Base-by-base conservation (phyloP, 306 rosid genomes). In the Geum urbanum region DNA sequence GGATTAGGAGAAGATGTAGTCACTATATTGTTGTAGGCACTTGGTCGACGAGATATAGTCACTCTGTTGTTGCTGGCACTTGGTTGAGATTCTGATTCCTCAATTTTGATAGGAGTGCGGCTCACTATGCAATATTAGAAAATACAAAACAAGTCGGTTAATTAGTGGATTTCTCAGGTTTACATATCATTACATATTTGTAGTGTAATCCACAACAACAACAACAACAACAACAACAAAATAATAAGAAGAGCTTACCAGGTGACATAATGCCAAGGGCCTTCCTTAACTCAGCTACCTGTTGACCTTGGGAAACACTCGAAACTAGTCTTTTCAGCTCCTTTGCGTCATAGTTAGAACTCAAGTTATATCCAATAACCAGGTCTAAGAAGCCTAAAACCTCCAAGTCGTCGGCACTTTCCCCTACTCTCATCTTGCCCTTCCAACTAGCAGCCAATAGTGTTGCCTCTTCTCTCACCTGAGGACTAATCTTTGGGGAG, bases 321-420 rank as follows among this genome's bases (percentile, higher is more conserved):
- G 63, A 44, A 20, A 82, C 59, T 63, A 82, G 82, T 57, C 45
- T 35, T 1, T 53, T 53, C 19, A 87, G 67, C 69, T 84, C 89
- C 37, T 65, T 72, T 8, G 51, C 63, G 59, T 70, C 49, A 20
- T 81, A 86, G 27, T 19, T 64, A 45, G 82, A 78, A 37, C 73
- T 66, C 76, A 87, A 53, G 40, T 48, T 59, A 55, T 66, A 87
- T 16, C 68, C 53, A 69, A 81, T 78, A 19, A 84, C 61, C 35
- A 87, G 76, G 70, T 70, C 71, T 74, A 84, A 69, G 72, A 86
- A 84, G 43, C 84, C 84, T 71, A 84, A 60, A 8, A 80, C 85
- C 59, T 80, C 91, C 71, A 78, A 72, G n/a, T 54, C 22, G 39
- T 73, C 67, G 8, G 72, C 79, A 20, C 55, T 10, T 27, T 27